phyloP scores from a whole-genome alignment of 495 filamentous ascomycete genomes.

The Usnea hakonensis region DNA sequence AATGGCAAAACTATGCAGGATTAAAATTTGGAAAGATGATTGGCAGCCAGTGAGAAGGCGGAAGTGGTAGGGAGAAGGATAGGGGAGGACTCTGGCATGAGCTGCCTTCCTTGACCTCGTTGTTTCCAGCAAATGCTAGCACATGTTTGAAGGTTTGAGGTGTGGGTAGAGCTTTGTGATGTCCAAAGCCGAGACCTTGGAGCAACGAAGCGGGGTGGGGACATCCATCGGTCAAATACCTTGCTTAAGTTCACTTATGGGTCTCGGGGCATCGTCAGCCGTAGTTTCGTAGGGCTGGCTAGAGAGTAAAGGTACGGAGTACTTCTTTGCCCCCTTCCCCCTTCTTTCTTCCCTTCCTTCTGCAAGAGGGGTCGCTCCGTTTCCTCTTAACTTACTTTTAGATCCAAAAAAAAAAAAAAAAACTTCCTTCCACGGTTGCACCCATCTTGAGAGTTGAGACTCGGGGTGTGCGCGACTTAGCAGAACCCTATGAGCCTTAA shows the following conservation, averaged over 20 bases:
- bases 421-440: background rate
- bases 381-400: background rate
- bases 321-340: background rate
- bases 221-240: conserved; percentile 14
- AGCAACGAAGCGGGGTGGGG: conserved; percentile 9
- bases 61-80: background rate
- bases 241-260: background rate
- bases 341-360: background rate
- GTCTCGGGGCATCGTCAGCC: conserved; percentile 9
- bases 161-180: conserved; percentile 1
- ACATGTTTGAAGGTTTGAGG: no score
- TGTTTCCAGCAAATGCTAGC: conserved; percentile 3
- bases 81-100: conserved; percentile 10
- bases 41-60: conserved; percentile 11
- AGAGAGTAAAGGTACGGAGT: background rate
- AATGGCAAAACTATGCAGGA: conserved; percentile 13
- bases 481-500: background rate
- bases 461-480: background rate
- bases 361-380: background rate
- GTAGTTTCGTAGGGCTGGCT: conserved; percentile 3
- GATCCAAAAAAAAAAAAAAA: no score
- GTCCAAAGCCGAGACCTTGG: conserved; percentile 3
- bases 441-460: no score
- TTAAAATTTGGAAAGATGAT: conserved; percentile 1
- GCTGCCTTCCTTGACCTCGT: conserved; percentile 10